A percentile compares a stretch with the other conserved stretches of the same genome.
These are phyloP conservation scores for Lactarius quietus DNA, from an alignment of 768 basidiomycete genomes.

Conservation along the genomic window DNA sequence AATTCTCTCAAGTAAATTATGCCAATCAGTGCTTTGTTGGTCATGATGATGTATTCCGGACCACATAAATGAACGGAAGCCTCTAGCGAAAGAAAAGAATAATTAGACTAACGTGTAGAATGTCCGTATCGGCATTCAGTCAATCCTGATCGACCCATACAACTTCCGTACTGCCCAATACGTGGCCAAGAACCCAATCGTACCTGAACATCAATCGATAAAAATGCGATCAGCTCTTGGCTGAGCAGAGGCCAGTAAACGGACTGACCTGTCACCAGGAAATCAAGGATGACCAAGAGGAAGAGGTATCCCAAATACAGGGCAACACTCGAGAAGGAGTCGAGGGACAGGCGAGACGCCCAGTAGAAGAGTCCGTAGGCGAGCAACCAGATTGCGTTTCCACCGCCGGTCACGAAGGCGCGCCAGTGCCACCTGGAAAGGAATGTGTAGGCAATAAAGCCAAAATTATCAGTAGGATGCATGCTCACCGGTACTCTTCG, in stretches of 20 bases:
- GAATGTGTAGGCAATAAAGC: conserved; percentile 11
- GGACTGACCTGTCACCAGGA: conserved; percentile 75
- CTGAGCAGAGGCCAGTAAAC: conserved; percentile 8
- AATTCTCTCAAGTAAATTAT: background rate
- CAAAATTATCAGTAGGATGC: background rate
- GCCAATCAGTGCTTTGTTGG: background rate
- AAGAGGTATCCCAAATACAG: conserved; percentile 91
- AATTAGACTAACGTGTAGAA: background rate
- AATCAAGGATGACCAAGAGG: conserved; percentile 77
- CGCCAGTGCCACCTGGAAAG: conserved; percentile 89
- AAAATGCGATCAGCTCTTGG: background rate
- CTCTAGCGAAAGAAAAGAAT: background rate
- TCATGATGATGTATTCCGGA: background rate
- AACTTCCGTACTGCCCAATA: conserved; percentile 88
- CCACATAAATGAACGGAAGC: background rate
- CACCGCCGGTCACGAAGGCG: conserved; percentile 87
- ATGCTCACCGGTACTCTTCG: conserved; percentile 81
- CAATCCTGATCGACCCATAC: conserved; percentile 80
- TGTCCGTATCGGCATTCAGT: conserved; percentile 35
- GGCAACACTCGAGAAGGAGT: conserved; percentile 73
- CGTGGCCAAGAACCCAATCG: conserved; percentile 87
- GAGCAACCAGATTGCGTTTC: conserved; percentile 88
- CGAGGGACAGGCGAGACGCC: conserved; percentile 80
- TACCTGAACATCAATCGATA: conserved; percentile 45
- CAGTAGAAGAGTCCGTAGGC: conserved; percentile 88